These are phyloP conservation scores for Diaporthe amygdali DNA, from an alignment of 2,329 filamentous ascomycete genomes.

Conservation along the genomic window DNA sequence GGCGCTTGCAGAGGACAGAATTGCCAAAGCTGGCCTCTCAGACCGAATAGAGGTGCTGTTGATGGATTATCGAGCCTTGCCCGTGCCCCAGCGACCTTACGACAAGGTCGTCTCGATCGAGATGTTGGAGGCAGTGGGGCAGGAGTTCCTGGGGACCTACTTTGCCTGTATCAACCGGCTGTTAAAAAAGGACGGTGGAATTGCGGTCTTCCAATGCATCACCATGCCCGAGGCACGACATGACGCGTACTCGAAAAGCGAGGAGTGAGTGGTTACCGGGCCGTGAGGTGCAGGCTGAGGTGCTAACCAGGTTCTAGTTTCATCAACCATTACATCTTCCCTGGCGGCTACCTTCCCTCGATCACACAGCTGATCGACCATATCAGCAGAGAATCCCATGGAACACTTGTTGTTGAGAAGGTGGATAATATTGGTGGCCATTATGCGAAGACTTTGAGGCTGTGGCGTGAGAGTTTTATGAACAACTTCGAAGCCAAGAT, in stretches of 20 bases:
- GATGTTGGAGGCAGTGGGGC: slow-evolving; percentile 78
- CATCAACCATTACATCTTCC: slow-evolving; percentile 80
- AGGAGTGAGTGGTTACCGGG: slow-evolving; percentile 54
- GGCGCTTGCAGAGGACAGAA: slow-evolving; percentile 67
- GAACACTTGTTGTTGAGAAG: slow-evolving; percentile 68
- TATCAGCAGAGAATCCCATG: slow-evolving; percentile 64
- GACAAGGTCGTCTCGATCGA: slow-evolving; percentile 79
- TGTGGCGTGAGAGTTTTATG: slow-evolving; percentile 73
- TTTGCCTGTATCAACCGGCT: slow-evolving; percentile 68
- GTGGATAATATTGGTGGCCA: slow-evolving; percentile 78
- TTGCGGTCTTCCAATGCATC: slow-evolving; percentile 78
- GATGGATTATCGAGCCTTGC: slow-evolving; percentile 71
- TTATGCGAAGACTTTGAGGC: slow-evolving; percentile 70
- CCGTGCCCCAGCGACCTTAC: slow-evolving; percentile 57
- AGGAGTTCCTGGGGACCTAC: slow-evolving; percentile 70
- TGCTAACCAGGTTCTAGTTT: slow-evolving; percentile 50
- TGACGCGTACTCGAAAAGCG: slow-evolving; percentile 67
- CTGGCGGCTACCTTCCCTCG: slow-evolving; percentile 73
- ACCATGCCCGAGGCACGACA: slow-evolving; percentile 76
- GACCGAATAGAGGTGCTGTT: slow-evolving; percentile 68
- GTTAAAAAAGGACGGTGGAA: slow-evolving; percentile 68
- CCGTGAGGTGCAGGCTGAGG: slow-evolving; percentile 4
- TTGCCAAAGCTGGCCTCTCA: slow-evolving; percentile 63
- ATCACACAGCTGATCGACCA: slow-evolving; percentile 61
- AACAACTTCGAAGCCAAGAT: slow-evolving; percentile 66